phyloP scores from a whole-genome alignment of 441 rosid species.

The Pelargonium australe region DNA sequence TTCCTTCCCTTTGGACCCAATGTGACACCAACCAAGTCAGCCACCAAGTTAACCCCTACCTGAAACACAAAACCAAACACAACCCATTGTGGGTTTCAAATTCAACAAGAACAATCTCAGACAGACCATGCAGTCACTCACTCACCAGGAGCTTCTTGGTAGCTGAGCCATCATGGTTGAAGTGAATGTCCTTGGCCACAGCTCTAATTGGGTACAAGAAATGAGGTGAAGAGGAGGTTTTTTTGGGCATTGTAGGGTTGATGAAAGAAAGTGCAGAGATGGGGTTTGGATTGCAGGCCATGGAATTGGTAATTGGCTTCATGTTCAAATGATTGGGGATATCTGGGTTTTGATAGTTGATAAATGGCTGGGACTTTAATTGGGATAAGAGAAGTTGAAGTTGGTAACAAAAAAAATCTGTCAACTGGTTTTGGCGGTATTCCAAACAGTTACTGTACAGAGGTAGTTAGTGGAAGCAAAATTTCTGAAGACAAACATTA shows the following conservation, averaged over 20 bases:
- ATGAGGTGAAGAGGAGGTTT: slow-evolving; percentile 25
- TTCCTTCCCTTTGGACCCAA: slow-evolving; percentile 92
- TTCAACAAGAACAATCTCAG: too few relatives aligned
- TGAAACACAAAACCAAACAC: slow-evolving; percentile 24
- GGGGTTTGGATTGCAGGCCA: slow-evolving; percentile 43
- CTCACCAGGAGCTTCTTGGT: slow-evolving; percentile 73
- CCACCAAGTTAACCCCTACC: slow-evolving; percentile 78
- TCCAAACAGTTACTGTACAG: too few relatives aligned
- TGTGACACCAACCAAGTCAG: slow-evolving; percentile 75
- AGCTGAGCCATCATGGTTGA: slow-evolving; percentile 76
- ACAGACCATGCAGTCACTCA: too few relatives aligned
- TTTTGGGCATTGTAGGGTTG: slow-evolving; percentile 22
- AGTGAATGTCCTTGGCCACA: slow-evolving; percentile 66
- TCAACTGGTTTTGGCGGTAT: too few relatives aligned
- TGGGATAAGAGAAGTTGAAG: background rate
- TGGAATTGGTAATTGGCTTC: background rate
- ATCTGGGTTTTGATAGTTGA: slow-evolving; percentile 14
- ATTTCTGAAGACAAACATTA: too few relatives aligned
- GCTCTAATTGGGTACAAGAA: slow-evolving; percentile 33
- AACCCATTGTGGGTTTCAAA: too few relatives aligned
- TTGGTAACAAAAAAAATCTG: background rate
- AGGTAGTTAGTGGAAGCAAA: too few relatives aligned
- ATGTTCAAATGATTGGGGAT: background rate
- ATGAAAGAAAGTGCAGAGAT: slow-evolving; percentile 43
- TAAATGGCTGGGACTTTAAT: background rate